A percentile compares a stretch with the other conserved stretches of the same genome.
Evolutionary conservation across 1,284 basidiomycete species (phyloP).

Genomic region (Ustilago nuda): DNA sequence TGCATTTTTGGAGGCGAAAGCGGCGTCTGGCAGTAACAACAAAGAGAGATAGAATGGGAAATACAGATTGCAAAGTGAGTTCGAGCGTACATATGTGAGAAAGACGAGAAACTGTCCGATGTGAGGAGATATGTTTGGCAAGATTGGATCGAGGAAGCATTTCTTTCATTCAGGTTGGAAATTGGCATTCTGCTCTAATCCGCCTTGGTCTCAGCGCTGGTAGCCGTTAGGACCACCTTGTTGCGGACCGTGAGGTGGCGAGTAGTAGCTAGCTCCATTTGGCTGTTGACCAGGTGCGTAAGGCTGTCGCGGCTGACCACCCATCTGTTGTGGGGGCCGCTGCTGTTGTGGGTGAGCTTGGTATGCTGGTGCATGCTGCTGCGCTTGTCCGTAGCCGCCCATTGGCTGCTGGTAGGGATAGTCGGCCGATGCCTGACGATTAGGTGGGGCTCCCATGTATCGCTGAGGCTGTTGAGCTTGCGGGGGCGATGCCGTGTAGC

Average conservation of each 20-base stretch:
- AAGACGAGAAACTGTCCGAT: slow-evolving; percentile 10
- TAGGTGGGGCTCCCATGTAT: slow-evolving; percentile 24
- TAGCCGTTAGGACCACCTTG: slow-evolving; percentile 22
- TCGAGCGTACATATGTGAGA: slow-evolving; percentile 8
- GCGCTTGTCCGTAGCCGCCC: slow-evolving; percentile 15
- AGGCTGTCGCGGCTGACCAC: slow-evolving; percentile 19
- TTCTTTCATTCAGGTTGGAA: background rate
- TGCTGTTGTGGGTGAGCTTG: slow-evolving; percentile 21
- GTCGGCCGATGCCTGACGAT: slow-evolving; percentile 40
- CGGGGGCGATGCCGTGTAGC: slow-evolving; percentile 33
- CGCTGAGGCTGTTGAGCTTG: slow-evolving; percentile 25
- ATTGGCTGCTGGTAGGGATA: slow-evolving; percentile 36
- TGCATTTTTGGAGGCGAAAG: too few relatives aligned
- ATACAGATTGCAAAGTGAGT: slow-evolving; percentile 10
- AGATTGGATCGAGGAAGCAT: background rate
- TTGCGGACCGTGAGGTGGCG: slow-evolving; percentile 28
- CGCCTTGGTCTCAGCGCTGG: slow-evolving; percentile 17
- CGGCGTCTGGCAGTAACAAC: background rate
- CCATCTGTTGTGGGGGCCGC: slow-evolving; percentile 9
- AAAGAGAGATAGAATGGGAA: background rate
- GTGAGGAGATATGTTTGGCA: too few relatives aligned
- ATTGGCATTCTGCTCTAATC: background rate
- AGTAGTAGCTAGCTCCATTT: slow-evolving; percentile 30
- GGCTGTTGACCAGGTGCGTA: slow-evolving; percentile 29
- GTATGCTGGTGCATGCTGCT: slow-evolving; percentile 24